A percentile compares a stretch with the other conserved stretches of the same genome.
Evolutionary conservation across 345 rosid species (phyloP).

Genomic region (Eucalyptus urophylla): DNA sequence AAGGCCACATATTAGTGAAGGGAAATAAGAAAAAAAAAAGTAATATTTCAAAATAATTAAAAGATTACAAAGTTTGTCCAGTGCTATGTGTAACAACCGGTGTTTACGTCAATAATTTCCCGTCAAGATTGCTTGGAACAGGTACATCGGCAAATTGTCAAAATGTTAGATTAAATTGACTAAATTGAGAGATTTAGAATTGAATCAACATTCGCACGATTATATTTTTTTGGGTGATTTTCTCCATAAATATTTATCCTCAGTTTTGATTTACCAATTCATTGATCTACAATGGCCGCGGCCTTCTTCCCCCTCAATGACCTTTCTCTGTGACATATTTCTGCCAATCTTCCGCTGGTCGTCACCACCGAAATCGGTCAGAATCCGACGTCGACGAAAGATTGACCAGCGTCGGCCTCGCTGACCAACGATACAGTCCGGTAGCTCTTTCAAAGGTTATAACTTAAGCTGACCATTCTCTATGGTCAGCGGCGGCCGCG

Average conservation of each 20-base stretch:
- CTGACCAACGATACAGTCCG: not conserved
- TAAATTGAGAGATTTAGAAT: not conserved
- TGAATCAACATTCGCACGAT: not conserved
- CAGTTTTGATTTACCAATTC: not conserved
- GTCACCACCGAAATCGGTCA: not conserved
- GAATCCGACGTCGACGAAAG: not conserved
- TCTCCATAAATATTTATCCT: not conserved
- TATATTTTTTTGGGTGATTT: not conserved
- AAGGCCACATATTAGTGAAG: too few relatives aligned
- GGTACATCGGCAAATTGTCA: not conserved
- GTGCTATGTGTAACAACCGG: too few relatives aligned
- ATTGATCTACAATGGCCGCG: not conserved
- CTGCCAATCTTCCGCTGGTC: not conserved
- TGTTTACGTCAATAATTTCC: too few relatives aligned
- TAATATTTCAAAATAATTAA: too few relatives aligned
- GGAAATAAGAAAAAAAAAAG: too few relatives aligned
- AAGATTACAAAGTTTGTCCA: too few relatives aligned
- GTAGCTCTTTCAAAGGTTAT: too few relatives aligned
- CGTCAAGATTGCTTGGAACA: accelerated
- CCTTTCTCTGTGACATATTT: not conserved
- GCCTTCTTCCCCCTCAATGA: not conserved
- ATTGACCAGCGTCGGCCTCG: not conserved
- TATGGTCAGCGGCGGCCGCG: not conserved
- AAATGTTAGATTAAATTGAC: not conserved
- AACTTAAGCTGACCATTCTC: not conserved